Evolutionary conservation across 2,329 filamentous ascomycete species (phyloP).

Genomic region (Fusarium chuoi): DNA sequence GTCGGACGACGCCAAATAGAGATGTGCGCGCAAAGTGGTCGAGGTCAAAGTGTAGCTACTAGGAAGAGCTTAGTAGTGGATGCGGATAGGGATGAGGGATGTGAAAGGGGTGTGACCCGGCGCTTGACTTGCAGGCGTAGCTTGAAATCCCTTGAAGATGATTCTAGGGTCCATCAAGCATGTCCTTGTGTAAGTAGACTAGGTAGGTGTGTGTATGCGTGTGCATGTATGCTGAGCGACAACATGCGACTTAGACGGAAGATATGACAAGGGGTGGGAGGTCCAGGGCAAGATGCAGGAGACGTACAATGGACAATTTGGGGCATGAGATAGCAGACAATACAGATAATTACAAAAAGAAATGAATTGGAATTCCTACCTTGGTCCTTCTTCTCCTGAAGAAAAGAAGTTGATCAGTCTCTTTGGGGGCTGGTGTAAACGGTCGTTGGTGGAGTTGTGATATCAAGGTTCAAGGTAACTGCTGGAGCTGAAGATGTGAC

Average conservation of each 20-base stretch:
- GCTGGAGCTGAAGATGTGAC: constrained; percentile 39
- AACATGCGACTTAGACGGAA: constrained; percentile 27
- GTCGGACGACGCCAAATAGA: constrained; percentile 42
- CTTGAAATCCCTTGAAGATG: constrained; percentile 38
- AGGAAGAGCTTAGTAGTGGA: constrained; percentile 41
- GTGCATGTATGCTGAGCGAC: constrained; percentile 34
- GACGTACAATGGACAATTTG: constrained; percentile 12
- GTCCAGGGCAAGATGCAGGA: constrained; percentile 20
- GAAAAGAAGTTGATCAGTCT: constrained; percentile 20
- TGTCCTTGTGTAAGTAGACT: not conserved
- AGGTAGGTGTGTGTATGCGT: constrained; percentile 16
- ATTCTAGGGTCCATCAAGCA: constrained; percentile 36
- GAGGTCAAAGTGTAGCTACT: constrained; percentile 27
- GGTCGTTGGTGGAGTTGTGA: constrained; percentile 36
- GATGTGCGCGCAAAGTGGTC: constrained; percentile 37
- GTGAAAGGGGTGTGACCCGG: constrained; percentile 47
- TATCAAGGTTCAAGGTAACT: constrained; percentile 14
- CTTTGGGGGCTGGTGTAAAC: constrained; percentile 23
- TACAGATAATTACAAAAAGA: not conserved
- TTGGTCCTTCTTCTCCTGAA: not conserved
- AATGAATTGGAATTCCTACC: constrained; percentile 17
- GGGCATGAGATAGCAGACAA: not conserved
- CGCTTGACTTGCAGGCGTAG: constrained; percentile 48
- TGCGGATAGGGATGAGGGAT: constrained; percentile 39
- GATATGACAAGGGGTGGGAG: constrained; percentile 12